Evolutionary conservation across 2,329 filamentous ascomycete genomes (phyloP), one percentile per base, ranked within the genome.

Genomic region (Xylaria hypoxylon): DNA sequence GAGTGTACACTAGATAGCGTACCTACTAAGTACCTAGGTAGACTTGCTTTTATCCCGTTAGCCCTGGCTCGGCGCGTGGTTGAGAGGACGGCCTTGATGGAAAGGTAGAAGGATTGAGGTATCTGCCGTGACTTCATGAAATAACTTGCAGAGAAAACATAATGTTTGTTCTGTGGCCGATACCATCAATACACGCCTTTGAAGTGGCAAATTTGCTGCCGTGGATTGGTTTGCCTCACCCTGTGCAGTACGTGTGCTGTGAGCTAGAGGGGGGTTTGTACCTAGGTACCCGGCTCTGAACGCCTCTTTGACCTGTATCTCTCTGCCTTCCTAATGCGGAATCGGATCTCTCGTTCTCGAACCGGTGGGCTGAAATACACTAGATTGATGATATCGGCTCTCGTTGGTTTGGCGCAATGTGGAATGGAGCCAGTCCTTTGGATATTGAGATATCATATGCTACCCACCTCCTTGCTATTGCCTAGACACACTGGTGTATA

Each of bases 241-340:
- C n/a, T n/a, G n/a, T n/a, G n/a, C n/a, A n/a, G n/a, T n/a, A n/a
- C n/a, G n/a, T n/a, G n/a, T n/a, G n/a, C n/a, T n/a, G n/a, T n/a
- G n/a, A n/a, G n/a, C n/a, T n/a, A n/a, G n/a, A n/a, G n/a, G n/a
- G n/a, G n/a, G n/a, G n/a, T n/a, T n/a, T n/a, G n/a, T n/a, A n/a
- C n/a, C 8, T 52, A 52, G n/a, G 51, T 55, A 42, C 28, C 6
- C 3, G 44, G 33, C 48, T 55, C 35, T 60, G n/a, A 7, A 22
- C 19, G 52, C 38, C 33, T 50, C 24, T 45, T 56, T 13, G 17
- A 31, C 24, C 55, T 45, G 42, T 64, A 22, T 61, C 50, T 53
- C 48, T 60, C 44, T 62, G 64, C 67, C 67, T 68, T 67, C 67
- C 67, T 47, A 63, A 68, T 68, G 24, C 26, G 67, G 67, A 56